Conservation (phyloP, 2,329 filamentous ascomycete genomes). For the Stylonectria norvegica region DNA sequence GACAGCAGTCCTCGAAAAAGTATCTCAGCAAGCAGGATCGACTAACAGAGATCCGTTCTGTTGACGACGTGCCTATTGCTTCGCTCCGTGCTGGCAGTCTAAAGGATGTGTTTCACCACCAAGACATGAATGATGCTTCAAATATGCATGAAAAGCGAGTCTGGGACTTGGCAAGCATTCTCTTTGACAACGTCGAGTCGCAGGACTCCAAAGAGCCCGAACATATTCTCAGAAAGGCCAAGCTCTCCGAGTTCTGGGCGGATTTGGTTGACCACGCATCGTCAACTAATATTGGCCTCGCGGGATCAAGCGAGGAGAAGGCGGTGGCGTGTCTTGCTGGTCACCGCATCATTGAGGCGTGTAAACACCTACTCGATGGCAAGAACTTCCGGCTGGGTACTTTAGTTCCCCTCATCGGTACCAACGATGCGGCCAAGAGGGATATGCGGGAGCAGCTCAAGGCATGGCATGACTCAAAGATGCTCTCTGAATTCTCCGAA, state of each 20-base stretch:
- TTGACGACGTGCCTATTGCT: constrained; percentile 60
- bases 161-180: constrained; percentile 81
- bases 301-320: constrained; percentile 71
- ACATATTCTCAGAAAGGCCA: constrained; percentile 52
- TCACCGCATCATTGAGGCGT: constrained; percentile 78
- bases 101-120: constrained; percentile 39
- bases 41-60: constrained; percentile 50
- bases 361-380: constrained; percentile 70
- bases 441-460: constrained; percentile 78
- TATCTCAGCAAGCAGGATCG: constrained; percentile 54
- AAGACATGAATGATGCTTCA: constrained; percentile 41
- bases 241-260: constrained; percentile 65
- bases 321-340: constrained; percentile 77
- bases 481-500: constrained; percentile 83
- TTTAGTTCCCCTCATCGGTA: constrained; percentile 77
- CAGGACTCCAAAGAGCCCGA: constrained; percentile 39
- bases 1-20: constrained; percentile 49
- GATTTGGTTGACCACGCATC: constrained; percentile 61
- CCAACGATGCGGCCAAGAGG: constrained; percentile 63
- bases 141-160: constrained; percentile 66
- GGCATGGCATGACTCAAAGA: constrained; percentile 78
- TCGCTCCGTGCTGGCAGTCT: constrained; percentile 39
- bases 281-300: constrained; percentile 53
- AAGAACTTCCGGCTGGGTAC: constrained; percentile 82
- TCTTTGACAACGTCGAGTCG: constrained; percentile 69